These are phyloP conservation scores for Nasturtium officinale DNA, from an alignment of 345 rosid species.

Conservation along the genomic window DNA sequence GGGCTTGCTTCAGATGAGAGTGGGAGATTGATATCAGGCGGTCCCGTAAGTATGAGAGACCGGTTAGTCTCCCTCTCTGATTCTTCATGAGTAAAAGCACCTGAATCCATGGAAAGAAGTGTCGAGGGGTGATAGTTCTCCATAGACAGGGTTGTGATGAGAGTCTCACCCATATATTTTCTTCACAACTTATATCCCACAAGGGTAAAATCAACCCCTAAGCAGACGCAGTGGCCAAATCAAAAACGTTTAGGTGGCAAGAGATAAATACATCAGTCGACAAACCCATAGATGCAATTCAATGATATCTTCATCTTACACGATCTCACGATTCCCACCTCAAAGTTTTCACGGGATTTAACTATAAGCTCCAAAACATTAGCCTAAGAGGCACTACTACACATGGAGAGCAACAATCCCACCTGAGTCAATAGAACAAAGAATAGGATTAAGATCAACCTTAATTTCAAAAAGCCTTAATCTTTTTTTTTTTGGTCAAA, in stretches of 20 bases:
- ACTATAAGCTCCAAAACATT: conserved; percentile 36
- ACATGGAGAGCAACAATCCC: conserved; percentile 34
- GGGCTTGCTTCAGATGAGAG: conserved; percentile 64
- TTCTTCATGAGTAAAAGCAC: conserved; percentile 63
- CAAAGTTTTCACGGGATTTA: conserved; percentile 20
- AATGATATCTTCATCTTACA: conserved; percentile 59
- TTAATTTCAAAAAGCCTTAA: too few relatives aligned
- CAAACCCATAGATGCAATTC: conserved; percentile 65
- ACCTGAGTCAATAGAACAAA: conserved; percentile 40
- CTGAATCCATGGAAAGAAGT: conserved; percentile 71
- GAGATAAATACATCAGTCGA: conserved; percentile 50
- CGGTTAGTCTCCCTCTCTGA: conserved; percentile 62
- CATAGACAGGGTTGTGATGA: conserved; percentile 58
- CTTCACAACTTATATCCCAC: conserved; percentile 10
- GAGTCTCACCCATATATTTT: conserved; percentile 61
- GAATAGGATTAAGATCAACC: conserved; percentile 12
- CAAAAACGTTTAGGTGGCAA: conserved; percentile 10
- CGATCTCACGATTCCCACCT: conserved; percentile 27
- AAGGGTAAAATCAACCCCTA: conserved; percentile 12
- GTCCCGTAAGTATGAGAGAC: conserved; percentile 54
- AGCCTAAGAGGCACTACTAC: conserved; percentile 20
- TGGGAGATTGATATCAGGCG: conserved; percentile 77
- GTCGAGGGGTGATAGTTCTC: conserved; percentile 80
- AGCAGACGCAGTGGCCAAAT: conserved; percentile 26
- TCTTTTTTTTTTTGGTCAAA: too few relatives aligned